phyloP scores from a whole-genome alignment of 495 filamentous ascomycete genomes.

The Neurospora sp. region DNA sequence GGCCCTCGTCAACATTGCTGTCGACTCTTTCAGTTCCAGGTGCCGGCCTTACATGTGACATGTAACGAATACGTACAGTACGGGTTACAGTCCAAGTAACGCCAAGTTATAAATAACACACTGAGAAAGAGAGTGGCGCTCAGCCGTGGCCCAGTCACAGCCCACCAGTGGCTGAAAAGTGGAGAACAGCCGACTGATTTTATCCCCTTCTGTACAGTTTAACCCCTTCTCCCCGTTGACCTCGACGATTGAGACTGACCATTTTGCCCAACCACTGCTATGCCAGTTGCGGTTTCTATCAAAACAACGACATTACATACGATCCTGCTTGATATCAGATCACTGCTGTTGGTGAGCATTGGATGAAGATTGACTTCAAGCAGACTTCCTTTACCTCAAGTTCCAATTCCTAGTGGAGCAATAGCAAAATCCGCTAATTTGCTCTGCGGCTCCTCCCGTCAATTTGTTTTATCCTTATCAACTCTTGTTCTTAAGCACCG shows the following conservation, averaged over 20 bases:
- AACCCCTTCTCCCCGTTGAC: background rate
- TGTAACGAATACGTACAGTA: background rate
- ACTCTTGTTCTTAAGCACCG: background rate
- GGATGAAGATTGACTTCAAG: background rate
- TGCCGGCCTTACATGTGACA: background rate
- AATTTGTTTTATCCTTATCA: background rate
- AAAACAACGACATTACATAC: background rate
- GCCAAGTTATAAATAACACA: background rate
- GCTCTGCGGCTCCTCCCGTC: background rate
- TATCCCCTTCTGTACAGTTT: background rate
- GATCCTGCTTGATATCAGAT: background rate
- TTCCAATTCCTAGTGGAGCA: background rate
- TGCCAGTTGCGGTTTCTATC: background rate
- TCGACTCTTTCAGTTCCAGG: background rate
- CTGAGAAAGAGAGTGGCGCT: background rate
- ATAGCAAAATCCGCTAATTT: background rate
- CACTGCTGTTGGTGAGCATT: background rate
- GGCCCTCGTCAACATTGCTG: background rate
- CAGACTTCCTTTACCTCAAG: background rate
- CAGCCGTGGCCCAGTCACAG: background rate
- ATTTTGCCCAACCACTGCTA: background rate
- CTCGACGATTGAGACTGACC: background rate
- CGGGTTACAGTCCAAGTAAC: background rate
- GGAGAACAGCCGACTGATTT: background rate
- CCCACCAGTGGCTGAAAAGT: background rate